Conservation (phyloP, 2,329 filamentous ascomycete genomes). For the Leptographium flavum region DNA sequence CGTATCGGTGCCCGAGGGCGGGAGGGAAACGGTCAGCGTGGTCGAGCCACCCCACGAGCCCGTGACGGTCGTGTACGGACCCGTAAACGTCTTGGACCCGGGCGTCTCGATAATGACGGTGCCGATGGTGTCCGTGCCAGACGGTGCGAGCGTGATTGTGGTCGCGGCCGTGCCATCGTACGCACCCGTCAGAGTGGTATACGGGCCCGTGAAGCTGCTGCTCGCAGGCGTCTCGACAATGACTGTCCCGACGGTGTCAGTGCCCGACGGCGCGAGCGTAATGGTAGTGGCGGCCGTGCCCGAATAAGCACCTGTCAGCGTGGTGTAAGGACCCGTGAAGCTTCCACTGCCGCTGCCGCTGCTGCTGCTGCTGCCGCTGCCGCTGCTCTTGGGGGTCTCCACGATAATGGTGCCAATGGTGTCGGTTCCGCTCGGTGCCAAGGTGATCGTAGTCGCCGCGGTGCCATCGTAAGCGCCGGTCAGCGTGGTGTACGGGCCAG, state of each 20-base stretch:
- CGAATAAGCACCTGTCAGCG: conserved; percentile 5
- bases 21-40: conserved; percentile 4
- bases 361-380: too few species aligned
- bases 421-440: conserved; percentile 6
- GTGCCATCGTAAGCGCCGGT: conserved; percentile 7
- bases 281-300: conserved; percentile 7
- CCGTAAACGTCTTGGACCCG: neutral
- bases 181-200: neutral
- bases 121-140: conserved; percentile 2
- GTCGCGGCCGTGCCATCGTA: neutral
- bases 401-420: conserved; percentile 8
- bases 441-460: conserved; percentile 6
- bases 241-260: conserved; percentile 32
- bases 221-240: conserved; percentile 7
- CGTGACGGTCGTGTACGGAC: conserved; percentile 7
- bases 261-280: conserved; percentile 18
- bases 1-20: conserved; percentile 3
- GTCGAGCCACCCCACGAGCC: conserved; percentile 4
- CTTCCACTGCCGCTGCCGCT: neutral
- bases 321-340: conserved; percentile 2
- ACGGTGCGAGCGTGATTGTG: neutral
- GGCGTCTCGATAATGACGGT: conserved; percentile 9
- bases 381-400: neutral
- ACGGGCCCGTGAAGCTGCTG: conserved; percentile 1
- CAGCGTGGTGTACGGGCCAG: conserved; percentile 7